phyloP scores from a whole-genome alignment of 2,329 filamentous ascomycete species.

The Ophiognomonia clavigignenti-juglandacearum region DNA sequence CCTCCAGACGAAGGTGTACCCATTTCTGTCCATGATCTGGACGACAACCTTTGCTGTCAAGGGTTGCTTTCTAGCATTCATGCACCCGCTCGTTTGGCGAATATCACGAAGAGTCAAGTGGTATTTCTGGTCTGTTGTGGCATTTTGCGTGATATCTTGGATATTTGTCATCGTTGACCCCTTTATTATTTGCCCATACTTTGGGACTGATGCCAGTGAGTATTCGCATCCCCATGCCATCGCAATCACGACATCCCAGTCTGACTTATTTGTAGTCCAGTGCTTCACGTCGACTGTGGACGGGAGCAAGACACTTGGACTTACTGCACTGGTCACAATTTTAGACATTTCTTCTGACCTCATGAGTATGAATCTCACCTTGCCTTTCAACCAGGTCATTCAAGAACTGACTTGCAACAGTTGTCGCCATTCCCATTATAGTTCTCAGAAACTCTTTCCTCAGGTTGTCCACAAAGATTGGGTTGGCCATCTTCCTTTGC shows the following conservation, averaged over 20 bases:
- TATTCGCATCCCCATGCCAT: background rate
- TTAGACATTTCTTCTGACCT: constrained; percentile 20
- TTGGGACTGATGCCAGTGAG: constrained; percentile 17
- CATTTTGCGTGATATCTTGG: constrained; percentile 17
- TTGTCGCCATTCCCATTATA: constrained; percentile 21
- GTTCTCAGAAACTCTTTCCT: constrained; percentile 17
- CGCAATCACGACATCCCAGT: background rate
- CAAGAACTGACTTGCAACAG: constrained; percentile 1
- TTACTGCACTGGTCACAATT: constrained; percentile 18
- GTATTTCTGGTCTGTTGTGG: constrained; percentile 20
- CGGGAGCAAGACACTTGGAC: constrained; percentile 8
- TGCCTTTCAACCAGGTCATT: background rate
- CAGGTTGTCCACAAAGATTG: constrained; percentile 15
- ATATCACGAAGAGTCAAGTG: constrained; percentile 15
- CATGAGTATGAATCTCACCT: constrained; percentile 10
- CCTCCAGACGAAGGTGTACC: constrained; percentile 17
- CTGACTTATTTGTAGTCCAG: constrained; percentile 5
- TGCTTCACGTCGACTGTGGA: constrained; percentile 17
- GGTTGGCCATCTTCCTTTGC: constrained; percentile 18
- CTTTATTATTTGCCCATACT: constrained; percentile 21
- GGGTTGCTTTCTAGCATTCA: constrained; percentile 20
- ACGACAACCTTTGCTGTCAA: constrained; percentile 20
- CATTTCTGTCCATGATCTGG: constrained; percentile 19
- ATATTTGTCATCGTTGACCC: constrained; percentile 18
- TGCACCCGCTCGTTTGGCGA: constrained; percentile 18